phyloP scores from a whole-genome alignment of 441 rosid species.

The Capsella rubella region DNA sequence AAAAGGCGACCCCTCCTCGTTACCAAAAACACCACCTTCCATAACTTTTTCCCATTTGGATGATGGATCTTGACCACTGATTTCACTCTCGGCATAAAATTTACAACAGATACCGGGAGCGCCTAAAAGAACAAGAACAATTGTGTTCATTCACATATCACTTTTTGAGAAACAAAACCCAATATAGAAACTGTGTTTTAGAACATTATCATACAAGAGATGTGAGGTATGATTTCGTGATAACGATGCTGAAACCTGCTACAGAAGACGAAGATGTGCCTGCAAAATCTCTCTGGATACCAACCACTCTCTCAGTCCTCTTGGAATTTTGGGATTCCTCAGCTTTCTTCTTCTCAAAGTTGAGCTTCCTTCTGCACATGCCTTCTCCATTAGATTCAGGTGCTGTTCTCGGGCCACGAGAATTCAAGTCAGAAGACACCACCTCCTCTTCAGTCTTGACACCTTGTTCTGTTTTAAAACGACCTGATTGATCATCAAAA shows the following conservation, averaged over 20 bases:
- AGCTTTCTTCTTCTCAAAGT: not conserved
- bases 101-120: not conserved
- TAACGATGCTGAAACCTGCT: conserved; percentile 9
- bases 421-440: conserved; percentile 9
- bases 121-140: not conserved
- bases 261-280: not conserved
- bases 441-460: conserved; percentile 5
- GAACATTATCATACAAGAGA: conserved; percentile 14
- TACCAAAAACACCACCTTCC: conserved; percentile 25
- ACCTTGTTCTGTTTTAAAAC: conserved; percentile 23
- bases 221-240: conserved; percentile 15
- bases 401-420: not conserved
- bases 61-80: conserved; percentile 13
- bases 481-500: conserved; percentile 34
- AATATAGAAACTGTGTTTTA: not conserved
- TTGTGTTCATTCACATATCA: not conserved
- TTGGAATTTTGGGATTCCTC: not conserved
- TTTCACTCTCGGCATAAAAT: not conserved
- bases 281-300: not conserved
- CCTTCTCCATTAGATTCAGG: not conserved
- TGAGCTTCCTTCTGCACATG: not conserved
- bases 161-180: not conserved
- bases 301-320: not conserved
- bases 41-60: conserved; percentile 5
- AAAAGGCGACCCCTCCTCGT: not conserved